phyloP scores from a whole-genome alignment of 2,329 filamentous ascomycete species.

The Colletotrichum lindemuthianum region DNA sequence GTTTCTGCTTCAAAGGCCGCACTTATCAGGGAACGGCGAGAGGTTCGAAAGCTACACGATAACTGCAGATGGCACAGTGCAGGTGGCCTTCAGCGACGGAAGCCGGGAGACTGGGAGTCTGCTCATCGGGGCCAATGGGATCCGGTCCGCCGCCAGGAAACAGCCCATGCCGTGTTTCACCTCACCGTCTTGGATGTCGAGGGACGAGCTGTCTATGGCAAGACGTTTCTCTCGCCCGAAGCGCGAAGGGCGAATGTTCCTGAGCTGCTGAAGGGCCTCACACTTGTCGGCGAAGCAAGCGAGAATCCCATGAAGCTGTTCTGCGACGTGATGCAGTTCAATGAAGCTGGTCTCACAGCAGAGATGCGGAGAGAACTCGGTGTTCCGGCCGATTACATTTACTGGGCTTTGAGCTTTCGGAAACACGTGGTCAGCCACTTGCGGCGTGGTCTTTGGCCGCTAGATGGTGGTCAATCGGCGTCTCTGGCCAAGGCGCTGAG shows the following conservation, averaged over 20 bases:
- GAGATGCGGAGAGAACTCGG: not conserved
- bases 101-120: slow-evolving; percentile 43
- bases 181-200: slow-evolving; percentile 48
- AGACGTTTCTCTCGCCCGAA: slow-evolving; percentile 46
- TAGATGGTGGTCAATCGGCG: not conserved
- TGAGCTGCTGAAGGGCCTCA: slow-evolving; percentile 39
- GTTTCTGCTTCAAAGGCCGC: too few relatives aligned
- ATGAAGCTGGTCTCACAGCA: not conserved
- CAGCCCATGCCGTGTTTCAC: slow-evolving; percentile 48
- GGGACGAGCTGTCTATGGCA: slow-evolving; percentile 51
- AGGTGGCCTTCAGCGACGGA: slow-evolving; percentile 47
- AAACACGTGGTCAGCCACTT: not conserved
- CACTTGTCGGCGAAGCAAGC: slow-evolving; percentile 37
- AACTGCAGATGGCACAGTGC: slow-evolving; percentile 34
- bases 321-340: slow-evolving; percentile 33
- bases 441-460: not conserved
- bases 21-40: slow-evolving; percentile 21
- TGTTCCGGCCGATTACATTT: slow-evolving; percentile 45
- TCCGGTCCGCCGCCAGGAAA: slow-evolving; percentile 46
- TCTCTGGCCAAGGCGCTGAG: not conserved
- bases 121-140: slow-evolving; percentile 52
- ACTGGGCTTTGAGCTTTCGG: slow-evolving; percentile 45
- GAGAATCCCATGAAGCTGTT: slow-evolving; percentile 32
- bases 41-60: slow-evolving; percentile 38
- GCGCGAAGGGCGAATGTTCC: slow-evolving; percentile 36